Conservation (phyloP, 768 basidiomycete genomes). For the Pisolithus orientalis region DNA sequence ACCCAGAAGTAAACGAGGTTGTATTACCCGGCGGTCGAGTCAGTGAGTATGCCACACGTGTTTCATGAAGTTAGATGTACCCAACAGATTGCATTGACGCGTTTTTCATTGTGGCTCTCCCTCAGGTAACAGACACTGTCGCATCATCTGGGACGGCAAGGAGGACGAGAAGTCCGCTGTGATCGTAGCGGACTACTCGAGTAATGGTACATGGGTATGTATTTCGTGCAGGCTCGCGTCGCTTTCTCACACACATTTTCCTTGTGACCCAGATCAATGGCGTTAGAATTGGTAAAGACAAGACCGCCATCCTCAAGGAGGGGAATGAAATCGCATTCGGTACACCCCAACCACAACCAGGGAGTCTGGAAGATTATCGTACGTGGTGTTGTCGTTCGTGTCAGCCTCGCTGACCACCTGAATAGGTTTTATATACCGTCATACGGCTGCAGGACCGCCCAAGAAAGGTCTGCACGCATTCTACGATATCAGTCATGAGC, state of each 20-base stretch:
- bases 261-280: constrained; percentile 31
- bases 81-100: constrained; percentile 15
- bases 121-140: constrained; percentile 35
- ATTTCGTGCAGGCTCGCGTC: constrained; percentile 12
- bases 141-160: constrained; percentile 30
- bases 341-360: constrained; percentile 39
- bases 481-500: constrained; percentile 63
- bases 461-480: constrained; percentile 51
- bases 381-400: constrained; percentile 24
- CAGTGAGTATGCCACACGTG: constrained; percentile 42
- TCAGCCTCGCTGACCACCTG: not conserved
- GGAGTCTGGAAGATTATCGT: constrained; percentile 70
- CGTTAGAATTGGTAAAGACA: constrained; percentile 32
- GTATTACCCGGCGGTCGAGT: constrained; percentile 67
- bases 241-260: constrained; percentile 6
- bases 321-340: constrained; percentile 91
- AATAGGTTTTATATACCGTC: constrained; percentile 68
- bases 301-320: constrained; percentile 37
- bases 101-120: constrained; percentile 8
- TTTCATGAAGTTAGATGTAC: not conserved
- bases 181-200: constrained; percentile 29
- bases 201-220: constrained; percentile 40
- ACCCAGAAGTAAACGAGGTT: constrained; percentile 38
- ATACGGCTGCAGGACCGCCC: constrained; percentile 45
- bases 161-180: constrained; percentile 27